A percentile compares a stretch with the other conserved stretches of the same genome.
phyloP scores from a whole-genome alignment of 495 filamentous ascomycete species.

The Melanomma pulvis-pyrius region DNA sequence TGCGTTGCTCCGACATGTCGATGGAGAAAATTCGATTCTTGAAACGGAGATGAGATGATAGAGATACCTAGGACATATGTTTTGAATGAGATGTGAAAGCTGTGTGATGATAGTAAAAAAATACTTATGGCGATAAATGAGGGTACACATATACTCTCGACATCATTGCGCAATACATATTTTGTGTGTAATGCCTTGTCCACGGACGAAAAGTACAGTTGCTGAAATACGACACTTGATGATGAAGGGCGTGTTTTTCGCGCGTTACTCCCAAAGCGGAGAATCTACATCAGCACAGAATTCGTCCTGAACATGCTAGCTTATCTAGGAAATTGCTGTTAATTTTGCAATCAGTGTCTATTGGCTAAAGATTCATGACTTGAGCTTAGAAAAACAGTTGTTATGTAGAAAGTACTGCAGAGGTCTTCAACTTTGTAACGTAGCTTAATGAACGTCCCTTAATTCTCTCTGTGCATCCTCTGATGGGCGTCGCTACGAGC shows the following conservation, averaged over 20 bases:
- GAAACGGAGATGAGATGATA: not conserved
- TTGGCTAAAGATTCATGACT: too few species aligned
- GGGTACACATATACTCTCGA: not conserved
- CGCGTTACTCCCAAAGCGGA: not conserved
- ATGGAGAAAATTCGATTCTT: not conserved
- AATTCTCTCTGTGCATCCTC: too few species aligned
- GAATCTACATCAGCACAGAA: not conserved
- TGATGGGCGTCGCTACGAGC: too few species aligned
- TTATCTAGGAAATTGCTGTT: too few species aligned
- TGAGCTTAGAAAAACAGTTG: too few species aligned
- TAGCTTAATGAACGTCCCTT: too few species aligned
- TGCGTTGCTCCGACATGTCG: conserved; percentile 29
- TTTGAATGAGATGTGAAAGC: not conserved
- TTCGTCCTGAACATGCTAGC: too few species aligned
- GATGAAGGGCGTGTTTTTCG: not conserved
- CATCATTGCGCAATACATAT: not conserved
- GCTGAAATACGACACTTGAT: not conserved
- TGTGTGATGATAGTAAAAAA: not conserved
- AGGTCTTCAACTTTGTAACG: too few species aligned
- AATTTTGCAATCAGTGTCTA: too few species aligned
- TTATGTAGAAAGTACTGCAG: too few species aligned
- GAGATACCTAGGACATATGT: not conserved
- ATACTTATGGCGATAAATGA: not conserved
- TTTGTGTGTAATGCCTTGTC: too few species aligned
- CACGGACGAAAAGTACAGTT: not conserved